Base-by-base conservation (phyloP, 768 basidiomycete genomes). In the Tulasnella sp. region DNA sequence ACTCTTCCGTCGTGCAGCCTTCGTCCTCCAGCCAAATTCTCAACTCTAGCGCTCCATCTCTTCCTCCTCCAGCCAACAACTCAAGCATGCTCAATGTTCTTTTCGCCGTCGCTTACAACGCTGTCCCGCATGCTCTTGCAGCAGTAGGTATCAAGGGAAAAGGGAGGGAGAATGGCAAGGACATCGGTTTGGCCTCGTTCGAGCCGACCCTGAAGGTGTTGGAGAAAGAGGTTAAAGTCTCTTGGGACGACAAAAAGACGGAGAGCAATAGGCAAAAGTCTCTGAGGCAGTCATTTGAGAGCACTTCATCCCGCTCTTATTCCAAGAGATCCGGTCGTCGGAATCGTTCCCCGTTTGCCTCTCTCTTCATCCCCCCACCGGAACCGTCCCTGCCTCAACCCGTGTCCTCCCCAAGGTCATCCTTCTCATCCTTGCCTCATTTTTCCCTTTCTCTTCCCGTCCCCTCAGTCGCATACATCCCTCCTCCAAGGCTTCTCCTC, bases 401-500 rank as follows among this genome's bases (percentile, higher is more conserved):
- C 74, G 60, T 88, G n/a, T 80, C 83, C 13, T 81, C 84, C 9
- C 64, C 63, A 24, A 51, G 45, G 25, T 70, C 48, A 64, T 65
- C 28, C 67, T 75, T 42, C 69, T 67, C 45, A 67, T 80, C 5
- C 64, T 88, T 5, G 82, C 85, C 45, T 78, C 87, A 57, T 12
- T 13, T 27, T 16, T 29, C 34, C 3, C 43, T 32, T 35, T 53
- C 52, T 35, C 29, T 37, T 37, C 77, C 82, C 48, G 69, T 80
- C 57, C 43, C 43, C 12, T 25, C 20, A 22, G 31, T 24, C n/a
- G 25, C 5, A n/a, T 44, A 35, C 25, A 44, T 25, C 10, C 42
- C 53, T 19, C 45, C 28, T 32, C 43, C 44, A 20, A 40, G 48
- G 8, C 37, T 55, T 49, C 37, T 55, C 40, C 8, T 35, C 1